phyloP scores from a whole-genome alignment of 2,329 filamentous ascomycete genomes.

The Chrysosporium keratinophilum region DNA sequence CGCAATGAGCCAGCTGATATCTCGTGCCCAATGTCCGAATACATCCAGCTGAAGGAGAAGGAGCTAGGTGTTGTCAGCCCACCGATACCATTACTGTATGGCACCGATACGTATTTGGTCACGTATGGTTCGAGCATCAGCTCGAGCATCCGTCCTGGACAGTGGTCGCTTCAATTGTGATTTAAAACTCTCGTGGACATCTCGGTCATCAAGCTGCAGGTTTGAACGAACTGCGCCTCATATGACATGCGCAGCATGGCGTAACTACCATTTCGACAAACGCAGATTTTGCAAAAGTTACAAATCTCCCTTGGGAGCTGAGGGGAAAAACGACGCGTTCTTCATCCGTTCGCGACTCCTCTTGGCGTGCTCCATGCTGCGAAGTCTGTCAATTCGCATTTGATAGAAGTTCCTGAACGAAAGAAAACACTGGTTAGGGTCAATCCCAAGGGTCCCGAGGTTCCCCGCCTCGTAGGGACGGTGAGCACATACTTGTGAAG shows the following conservation, averaged over 20 bases:
- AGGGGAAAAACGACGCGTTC: slow-evolving; percentile 72
- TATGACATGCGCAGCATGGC: not conserved
- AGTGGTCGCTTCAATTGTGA: too few relatives aligned
- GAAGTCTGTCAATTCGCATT: slow-evolving; percentile 68
- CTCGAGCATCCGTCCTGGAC: too few relatives aligned
- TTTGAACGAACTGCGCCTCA: not conserved
- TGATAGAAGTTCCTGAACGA: slow-evolving; percentile 66
- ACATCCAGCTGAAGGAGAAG: too few relatives aligned
- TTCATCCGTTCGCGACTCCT: slow-evolving; percentile 69
- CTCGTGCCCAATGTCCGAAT: too few relatives aligned
- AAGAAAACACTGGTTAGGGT: not conserved
- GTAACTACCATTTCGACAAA: not conserved
- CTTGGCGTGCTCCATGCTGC: slow-evolving; percentile 67
- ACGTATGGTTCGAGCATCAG: too few relatives aligned
- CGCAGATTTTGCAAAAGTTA: not conserved
- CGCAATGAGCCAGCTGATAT: too few relatives aligned
- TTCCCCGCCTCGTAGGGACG: too few relatives aligned
- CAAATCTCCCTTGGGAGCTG: slow-evolving; percentile 56
- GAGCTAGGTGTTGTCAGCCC: too few relatives aligned
- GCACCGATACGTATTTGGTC: too few relatives aligned
- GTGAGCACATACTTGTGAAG: slow-evolving; percentile 56
- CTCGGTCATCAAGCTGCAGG: not conserved
- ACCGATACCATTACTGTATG: too few relatives aligned
- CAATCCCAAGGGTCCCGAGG: too few relatives aligned
- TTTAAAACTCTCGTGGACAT: too few relatives aligned